A percentile compares a stretch with the other conserved stretches of the same genome.
Evolutionary conservation across 2,329 filamentous ascomycete species (phyloP).

Genomic region (Xylariaceae sp.): DNA sequence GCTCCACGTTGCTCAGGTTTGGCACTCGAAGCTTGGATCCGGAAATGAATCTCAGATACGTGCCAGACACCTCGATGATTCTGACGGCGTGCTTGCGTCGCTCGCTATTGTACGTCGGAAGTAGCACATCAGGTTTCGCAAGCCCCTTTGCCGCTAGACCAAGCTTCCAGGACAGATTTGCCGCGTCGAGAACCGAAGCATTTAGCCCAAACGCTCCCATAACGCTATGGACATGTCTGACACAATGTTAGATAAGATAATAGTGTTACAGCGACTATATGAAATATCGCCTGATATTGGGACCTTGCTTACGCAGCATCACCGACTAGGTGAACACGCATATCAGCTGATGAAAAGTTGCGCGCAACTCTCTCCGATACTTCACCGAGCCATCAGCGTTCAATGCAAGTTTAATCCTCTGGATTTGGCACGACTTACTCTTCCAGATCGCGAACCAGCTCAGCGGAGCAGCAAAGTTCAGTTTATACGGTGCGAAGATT

Average conservation of each 20-base stretch:
- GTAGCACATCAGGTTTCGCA: conserved; percentile 33
- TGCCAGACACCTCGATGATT: conserved; percentile 30
- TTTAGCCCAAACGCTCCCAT: conserved; percentile 48
- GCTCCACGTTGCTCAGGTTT: conserved; percentile 15
- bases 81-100: conserved; percentile 34
- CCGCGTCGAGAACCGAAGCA: conserved; percentile 45
- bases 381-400: conserved; percentile 11
- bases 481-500: conserved; percentile 44
- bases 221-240: conserved; percentile 45
- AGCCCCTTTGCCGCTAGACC: conserved; percentile 36
- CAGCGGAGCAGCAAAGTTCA: conserved; percentile 41
- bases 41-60: conserved; percentile 37
- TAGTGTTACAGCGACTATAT: too few relatives aligned
- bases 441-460: conserved; percentile 48
- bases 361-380: conserved; percentile 45
- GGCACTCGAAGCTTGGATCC: conserved; percentile 29
- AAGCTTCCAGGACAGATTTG: conserved; percentile 47
- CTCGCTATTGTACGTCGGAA: conserved; percentile 43
- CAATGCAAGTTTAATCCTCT: too few relatives aligned
- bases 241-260: too few relatives aligned
- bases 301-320: conserved; percentile 44
- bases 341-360: conserved; percentile 40
- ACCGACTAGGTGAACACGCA: conserved; percentile 42
- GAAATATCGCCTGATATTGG: too few relatives aligned
- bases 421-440: too few relatives aligned